Base-by-base conservation (phyloP, 192 early-diverging fungal genomes). In the Chytriomyces confervae region DNA sequence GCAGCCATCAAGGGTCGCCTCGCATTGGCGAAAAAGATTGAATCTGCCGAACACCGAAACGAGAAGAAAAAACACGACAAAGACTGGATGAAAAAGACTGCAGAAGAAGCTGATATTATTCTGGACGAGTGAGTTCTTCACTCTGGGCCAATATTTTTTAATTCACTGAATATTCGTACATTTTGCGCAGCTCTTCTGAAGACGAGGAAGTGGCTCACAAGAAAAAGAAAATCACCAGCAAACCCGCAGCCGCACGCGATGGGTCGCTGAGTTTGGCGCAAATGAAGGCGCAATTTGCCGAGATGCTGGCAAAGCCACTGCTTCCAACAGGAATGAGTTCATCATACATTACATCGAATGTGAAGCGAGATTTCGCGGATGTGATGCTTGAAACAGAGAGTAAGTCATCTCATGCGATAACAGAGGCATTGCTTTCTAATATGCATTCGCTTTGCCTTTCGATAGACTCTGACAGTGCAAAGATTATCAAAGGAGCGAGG, bases 81-180 rank as follows among this genome's bases (percentile, higher is more conserved):
- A 23, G 89, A 89, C 68, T 95, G 95, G 94, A 87, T 93, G 80
- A 83, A 88, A 66, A 93, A 93, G 67, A 89, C 90, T 45, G 95
- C 95, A 0, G 84, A 90, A 65, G 94, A 93, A 66, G 80, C 93
- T 76, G 95, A 93, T 61, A 88, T 97, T 48, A 90, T 92, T 49
- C 81, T 95, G 16, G 92, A 94, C 80, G 92, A 91, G 62, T 92
- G 36, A 65, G 73, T 62, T 24, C 1, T 65, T 65, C 5, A 6
- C 49, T 18, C 16, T 62, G 73, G 7, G 63, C 9, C 20, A 65
- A 13, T 11, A 1, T 3, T 36, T 18, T 49, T 69, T 23, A 50
- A 6, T n/a, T 57, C 16, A 20, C 71, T 72, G 57, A 13, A 23
- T n/a, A 16, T 11, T 57, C 44, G 47, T 36, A 10, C 1, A 57